Evolutionary conservation across 2,329 filamentous ascomycete species (phyloP).

Genomic region (Didymella lethalis): DNA sequence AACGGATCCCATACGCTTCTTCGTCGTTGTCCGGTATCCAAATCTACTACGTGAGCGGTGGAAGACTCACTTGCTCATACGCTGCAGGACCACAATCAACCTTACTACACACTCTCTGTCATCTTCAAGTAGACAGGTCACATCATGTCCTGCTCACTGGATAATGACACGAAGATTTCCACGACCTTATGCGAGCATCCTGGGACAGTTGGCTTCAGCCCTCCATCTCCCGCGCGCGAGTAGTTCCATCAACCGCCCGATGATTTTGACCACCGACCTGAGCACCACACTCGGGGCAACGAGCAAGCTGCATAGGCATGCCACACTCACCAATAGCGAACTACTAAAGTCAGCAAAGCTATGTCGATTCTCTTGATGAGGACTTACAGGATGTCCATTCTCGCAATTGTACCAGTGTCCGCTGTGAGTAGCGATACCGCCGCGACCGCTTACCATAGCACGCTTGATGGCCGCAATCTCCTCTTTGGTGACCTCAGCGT

Average conservation of each 20-base stretch:
- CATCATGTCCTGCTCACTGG: no score
- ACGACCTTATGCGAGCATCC: no score
- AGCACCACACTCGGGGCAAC: constrained; percentile 67
- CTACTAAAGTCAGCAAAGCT: constrained; percentile 18
- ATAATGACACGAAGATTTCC: neutral
- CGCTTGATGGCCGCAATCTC: constrained; percentile 56
- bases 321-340: constrained; percentile 72
- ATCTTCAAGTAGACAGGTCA: no score
- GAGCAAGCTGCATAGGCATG: constrained; percentile 67
- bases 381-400: constrained; percentile 61
- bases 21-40: no score
- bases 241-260: constrained; percentile 60
- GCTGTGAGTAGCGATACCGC: constrained; percentile 52
- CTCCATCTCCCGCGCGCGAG: constrained; percentile 60
- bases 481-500: constrained; percentile 53
- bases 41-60: no score
- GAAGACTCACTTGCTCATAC: no score
- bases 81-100: no score
- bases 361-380: neutral
- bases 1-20: no score
- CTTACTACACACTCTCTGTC: no score
- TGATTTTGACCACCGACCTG: constrained; percentile 65
- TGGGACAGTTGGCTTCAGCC: neutral
- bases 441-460: constrained; percentile 57
- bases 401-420: constrained; percentile 70